phyloP scores from a whole-genome alignment of 208 protist species.

The Acanthamoeba lenticulata region DNA sequence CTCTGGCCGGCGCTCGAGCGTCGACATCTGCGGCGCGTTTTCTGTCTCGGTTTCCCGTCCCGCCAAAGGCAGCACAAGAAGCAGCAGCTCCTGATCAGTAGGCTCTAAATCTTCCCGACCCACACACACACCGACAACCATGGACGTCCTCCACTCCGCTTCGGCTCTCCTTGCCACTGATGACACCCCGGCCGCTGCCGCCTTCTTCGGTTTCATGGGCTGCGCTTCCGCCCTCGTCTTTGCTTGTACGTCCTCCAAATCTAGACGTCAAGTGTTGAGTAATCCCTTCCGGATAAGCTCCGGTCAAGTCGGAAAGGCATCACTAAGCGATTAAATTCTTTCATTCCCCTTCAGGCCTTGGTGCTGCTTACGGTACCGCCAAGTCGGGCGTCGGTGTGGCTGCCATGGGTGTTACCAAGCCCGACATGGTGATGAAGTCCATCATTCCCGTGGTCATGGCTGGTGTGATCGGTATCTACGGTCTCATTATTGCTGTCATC shows the following conservation, averaged over 20 bases:
- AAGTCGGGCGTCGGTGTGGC: slow-evolving; percentile 97
- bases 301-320: background rate
- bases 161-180: background rate
- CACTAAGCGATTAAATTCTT: background rate
- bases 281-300: background rate
- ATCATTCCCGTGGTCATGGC: slow-evolving; percentile 94
- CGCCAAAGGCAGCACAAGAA: background rate
- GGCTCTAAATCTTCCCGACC: background rate
- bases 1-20: background rate
- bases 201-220: slow-evolving; percentile 97
- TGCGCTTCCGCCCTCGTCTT: slow-evolving; percentile 91
- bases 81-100: too few species aligned
- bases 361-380: slow-evolving; percentile 98
- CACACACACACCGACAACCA: slow-evolving; percentile 2
- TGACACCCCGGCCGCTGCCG: slow-evolving; percentile 87
- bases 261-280: background rate
- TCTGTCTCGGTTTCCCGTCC: background rate
- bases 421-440: slow-evolving; percentile 95
- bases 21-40: background rate
- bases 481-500: slow-evolving; percentile 99
- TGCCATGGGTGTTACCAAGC: slow-evolving; percentile 96
- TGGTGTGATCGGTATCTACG: slow-evolving; percentile 99
- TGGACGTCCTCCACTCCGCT: slow-evolving; percentile 53
- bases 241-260: slow-evolving; percentile 73
- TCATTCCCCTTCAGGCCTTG: slow-evolving; percentile 90